Conservation (phyloP, 306 rosid species). For the Calophaca sinica region DNA sequence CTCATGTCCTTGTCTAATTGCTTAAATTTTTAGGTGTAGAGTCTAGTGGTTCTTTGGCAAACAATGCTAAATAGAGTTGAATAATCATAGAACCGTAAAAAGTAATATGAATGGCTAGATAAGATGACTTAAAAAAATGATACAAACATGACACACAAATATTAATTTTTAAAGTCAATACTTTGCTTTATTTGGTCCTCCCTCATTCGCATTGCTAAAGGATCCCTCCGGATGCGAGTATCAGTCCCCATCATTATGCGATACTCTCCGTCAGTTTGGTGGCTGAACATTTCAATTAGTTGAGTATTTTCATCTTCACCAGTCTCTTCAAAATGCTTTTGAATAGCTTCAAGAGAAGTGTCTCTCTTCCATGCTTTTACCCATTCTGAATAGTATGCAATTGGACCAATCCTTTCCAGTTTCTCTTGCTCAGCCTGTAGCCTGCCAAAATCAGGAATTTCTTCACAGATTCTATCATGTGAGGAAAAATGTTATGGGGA, state of each 20-base stretch:
- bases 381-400: conserved; percentile 96
- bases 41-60: conserved; percentile 27
- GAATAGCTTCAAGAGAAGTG: conserved; percentile 84
- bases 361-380: conserved; percentile 90
- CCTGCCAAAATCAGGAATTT: conserved; percentile 55
- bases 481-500: conserved; percentile 12
- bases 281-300: conserved; percentile 80
- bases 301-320: conserved; percentile 90
- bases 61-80: conserved; percentile 27
- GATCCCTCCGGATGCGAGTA: conserved; percentile 83
- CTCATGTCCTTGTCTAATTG: neutral
- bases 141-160: conserved; percentile 39
- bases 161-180: conserved; percentile 55
- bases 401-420: conserved; percentile 66
- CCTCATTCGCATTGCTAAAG: conserved; percentile 92
- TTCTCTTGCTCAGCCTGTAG: conserved; percentile 86
- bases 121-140: conserved; percentile 19
- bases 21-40: conserved; percentile 14
- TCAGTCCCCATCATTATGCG: conserved; percentile 99
- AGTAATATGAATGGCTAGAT: conserved; percentile 20
- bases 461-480: conserved; percentile 29
- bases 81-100: conserved; percentile 1
- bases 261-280: conserved; percentile 90
- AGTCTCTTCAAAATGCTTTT: conserved; percentile 91
- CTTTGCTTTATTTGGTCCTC: conserved; percentile 99